Percentiles rank a stretch among this genome's conserved stretches.
Conservation (phyloP, 768 basidiomycete species). For the Baorangia bicolor region DNA sequence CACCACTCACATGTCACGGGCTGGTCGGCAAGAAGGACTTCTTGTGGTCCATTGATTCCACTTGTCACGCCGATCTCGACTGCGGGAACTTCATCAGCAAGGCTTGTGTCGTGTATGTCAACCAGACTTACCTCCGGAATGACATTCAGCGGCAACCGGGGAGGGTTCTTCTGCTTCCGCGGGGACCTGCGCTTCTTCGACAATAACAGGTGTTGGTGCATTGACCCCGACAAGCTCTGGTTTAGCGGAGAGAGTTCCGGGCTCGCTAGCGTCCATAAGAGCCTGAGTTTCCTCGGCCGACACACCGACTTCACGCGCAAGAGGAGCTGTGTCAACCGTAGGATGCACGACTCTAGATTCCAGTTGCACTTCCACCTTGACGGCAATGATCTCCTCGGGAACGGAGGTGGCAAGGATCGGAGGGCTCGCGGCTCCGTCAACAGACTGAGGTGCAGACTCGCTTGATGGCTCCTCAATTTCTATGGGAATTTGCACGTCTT, state of each 20-base stretch:
- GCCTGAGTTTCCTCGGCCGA: background rate
- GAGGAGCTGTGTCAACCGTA: background rate
- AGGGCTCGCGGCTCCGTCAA: background rate
- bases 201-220: background rate
- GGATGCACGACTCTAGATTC: background rate
- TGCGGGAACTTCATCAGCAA: background rate
- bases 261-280: background rate
- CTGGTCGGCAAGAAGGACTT: background rate
- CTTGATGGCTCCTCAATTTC: conserved; percentile 1
- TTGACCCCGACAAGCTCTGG: background rate
- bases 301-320: background rate
- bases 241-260: background rate
- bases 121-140: background rate
- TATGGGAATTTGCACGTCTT: background rate
- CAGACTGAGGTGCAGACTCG: conserved; percentile 10
- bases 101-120: background rate
- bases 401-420: background rate
- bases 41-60: background rate
- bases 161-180: background rate
- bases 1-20: conserved; percentile 11
- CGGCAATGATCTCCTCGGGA: background rate
- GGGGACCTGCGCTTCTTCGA: background rate
- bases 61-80: background rate
- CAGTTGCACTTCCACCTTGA: background rate
- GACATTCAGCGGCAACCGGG: background rate